These are phyloP conservation scores for Podospora tetraspora DNA, from an alignment of 495 filamentous ascomycete species.

Conservation along the genomic window DNA sequence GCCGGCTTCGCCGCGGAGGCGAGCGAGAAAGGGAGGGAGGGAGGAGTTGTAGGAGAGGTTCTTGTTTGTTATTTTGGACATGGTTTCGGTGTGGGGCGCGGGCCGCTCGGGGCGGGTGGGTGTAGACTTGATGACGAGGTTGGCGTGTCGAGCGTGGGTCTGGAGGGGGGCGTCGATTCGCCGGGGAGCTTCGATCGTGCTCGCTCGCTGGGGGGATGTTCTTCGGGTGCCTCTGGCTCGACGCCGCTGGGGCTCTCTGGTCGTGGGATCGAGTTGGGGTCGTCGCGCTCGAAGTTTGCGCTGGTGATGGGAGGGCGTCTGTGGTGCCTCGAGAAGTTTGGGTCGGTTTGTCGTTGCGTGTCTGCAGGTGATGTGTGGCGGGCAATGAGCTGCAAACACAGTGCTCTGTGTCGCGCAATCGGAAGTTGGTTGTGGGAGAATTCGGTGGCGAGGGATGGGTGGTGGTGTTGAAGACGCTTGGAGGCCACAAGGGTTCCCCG, in stretches of 20 bases:
- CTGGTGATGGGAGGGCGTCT: not conserved
- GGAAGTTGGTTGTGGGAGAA: not conserved
- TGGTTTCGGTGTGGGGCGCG: slow-evolving; percentile 4
- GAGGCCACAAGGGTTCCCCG: not conserved
- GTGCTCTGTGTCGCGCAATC: not conserved
- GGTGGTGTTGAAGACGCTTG: not conserved
- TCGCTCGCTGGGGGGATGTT: too few relatives aligned
- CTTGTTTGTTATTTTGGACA: slow-evolving; percentile 50
- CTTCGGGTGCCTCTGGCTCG: too few relatives aligned
- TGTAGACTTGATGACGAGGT: too few relatives aligned
- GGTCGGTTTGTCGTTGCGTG: not conserved
- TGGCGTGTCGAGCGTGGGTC: too few relatives aligned
- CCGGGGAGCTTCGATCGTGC: too few relatives aligned
- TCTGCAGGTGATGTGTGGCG: not conserved
- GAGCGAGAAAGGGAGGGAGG: slow-evolving; percentile 52
- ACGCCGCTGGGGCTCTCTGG: too few relatives aligned
- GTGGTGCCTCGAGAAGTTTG: not conserved
- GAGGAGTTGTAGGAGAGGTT: slow-evolving; percentile 47
- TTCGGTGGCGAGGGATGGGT: not conserved
- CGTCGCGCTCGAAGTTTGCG: too few relatives aligned
- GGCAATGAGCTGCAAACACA: not conserved
- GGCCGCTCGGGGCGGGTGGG: not conserved
- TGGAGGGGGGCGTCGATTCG: too few relatives aligned
- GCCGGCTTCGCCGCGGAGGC: slow-evolving; percentile 39
- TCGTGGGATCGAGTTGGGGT: not conserved